Conservation (phyloP, 306 rosid species). For the Citrullus mucosospermus region DNA sequence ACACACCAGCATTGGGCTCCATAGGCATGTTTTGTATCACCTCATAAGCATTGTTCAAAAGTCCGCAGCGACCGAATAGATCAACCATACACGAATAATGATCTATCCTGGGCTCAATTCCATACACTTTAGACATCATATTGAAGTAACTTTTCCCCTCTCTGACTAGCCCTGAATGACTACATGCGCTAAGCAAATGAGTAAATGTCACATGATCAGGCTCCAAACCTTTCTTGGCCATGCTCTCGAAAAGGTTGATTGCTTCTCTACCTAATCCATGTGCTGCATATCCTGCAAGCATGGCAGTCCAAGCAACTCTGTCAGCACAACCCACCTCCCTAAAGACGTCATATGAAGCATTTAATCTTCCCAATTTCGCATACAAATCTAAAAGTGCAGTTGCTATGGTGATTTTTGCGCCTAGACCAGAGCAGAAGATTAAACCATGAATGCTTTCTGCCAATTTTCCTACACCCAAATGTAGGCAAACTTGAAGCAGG, state of each 20-base stretch:
- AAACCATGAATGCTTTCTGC: slow-evolving; percentile 47
- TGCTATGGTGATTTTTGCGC: slow-evolving; percentile 23
- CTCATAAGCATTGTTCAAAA: slow-evolving; percentile 40
- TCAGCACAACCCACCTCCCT: slow-evolving; percentile 39
- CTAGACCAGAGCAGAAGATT: slow-evolving; percentile 28
- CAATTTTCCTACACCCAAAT: slow-evolving; percentile 29
- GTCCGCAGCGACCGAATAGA: slow-evolving; percentile 66
- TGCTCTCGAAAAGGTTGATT: slow-evolving; percentile 37
- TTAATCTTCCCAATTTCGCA: slow-evolving; percentile 58
- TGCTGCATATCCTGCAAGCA: slow-evolving; percentile 56
- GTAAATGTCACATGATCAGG: slow-evolving; percentile 82
- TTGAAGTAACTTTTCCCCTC: slow-evolving; percentile 51
- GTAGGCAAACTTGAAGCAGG: slow-evolving; percentile 54
- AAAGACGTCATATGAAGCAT: slow-evolving; percentile 35
- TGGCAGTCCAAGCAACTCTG: slow-evolving; percentile 67
- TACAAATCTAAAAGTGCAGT: slow-evolving; percentile 49
- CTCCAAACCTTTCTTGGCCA: slow-evolving; percentile 27
- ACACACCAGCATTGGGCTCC: slow-evolving; percentile 62
- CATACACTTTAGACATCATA: slow-evolving; percentile 39
- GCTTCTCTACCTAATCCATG: slow-evolving; percentile 60
- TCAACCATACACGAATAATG: slow-evolving; percentile 87
- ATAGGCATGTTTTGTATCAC: slow-evolving; percentile 48
- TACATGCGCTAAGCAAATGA: slow-evolving; percentile 66
- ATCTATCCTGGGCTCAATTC: slow-evolving; percentile 45
- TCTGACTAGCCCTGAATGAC: slow-evolving; percentile 67